A percentile compares a stretch with the other conserved stretches of the same genome.
Conservation (phyloP, 495 filamentous ascomycete species). For the Rostrohypoxylon terebratum region DNA sequence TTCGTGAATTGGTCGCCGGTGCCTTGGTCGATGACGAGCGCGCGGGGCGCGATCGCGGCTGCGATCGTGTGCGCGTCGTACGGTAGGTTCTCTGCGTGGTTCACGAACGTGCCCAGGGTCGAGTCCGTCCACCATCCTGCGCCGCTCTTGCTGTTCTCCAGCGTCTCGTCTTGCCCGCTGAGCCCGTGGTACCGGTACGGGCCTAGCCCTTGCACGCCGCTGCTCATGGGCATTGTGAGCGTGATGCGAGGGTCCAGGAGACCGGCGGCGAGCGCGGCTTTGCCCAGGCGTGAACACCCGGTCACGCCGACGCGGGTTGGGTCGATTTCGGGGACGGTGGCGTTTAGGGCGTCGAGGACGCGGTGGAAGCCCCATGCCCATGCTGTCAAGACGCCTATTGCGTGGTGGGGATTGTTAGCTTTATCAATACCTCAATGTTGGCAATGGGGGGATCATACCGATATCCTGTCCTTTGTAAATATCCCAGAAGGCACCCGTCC, state of each 20-base stretch:
- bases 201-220: conserved; percentile 63
- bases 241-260: conserved; percentile 66
- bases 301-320: conserved; percentile 61
- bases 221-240: conserved; percentile 67
- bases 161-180: conserved; percentile 65
- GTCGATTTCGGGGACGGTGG: conserved; percentile 63
- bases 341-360: conserved; percentile 63
- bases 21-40: conserved; percentile 63
- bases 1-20: conserved; percentile 63
- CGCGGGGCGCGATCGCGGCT: conserved; percentile 64
- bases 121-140: conserved; percentile 65
- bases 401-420: neutral
- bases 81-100: conserved; percentile 61
- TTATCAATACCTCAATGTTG: neutral
- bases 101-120: conserved; percentile 61
- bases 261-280: conserved; percentile 63
- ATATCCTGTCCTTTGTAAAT: conserved; percentile 65
- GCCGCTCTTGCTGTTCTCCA: conserved; percentile 67
- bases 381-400: conserved; percentile 60
- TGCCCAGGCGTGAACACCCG: conserved; percentile 64
- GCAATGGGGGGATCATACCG: conserved; percentile 45
- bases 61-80: conserved; percentile 67
- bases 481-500: conserved; percentile 65
- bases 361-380: conserved; percentile 69
- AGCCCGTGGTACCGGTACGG: conserved; percentile 65